These are phyloP conservation scores for Juglanconis oblonga DNA, from an alignment of 2,329 filamentous ascomycete species.

Conservation along the genomic window DNA sequence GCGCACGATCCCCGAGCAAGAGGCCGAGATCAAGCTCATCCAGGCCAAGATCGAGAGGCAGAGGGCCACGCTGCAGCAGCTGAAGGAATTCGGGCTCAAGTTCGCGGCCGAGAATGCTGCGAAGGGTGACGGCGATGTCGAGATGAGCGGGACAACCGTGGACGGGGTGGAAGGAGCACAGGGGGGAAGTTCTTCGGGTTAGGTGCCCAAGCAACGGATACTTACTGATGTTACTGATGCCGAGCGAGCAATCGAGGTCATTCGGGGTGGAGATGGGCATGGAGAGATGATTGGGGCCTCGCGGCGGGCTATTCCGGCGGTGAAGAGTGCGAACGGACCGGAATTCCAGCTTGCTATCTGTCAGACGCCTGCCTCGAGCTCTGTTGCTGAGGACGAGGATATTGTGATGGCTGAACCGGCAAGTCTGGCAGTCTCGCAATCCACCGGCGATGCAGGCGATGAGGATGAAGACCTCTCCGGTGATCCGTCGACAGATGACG, in stretches of 20 bases:
- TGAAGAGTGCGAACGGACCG: not conserved
- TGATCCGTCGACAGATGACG: not conserved
- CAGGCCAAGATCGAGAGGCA: conserved; percentile 63
- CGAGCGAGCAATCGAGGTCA: not conserved
- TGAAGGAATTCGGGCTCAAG: conserved; percentile 49
- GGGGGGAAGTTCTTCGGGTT: conserved; percentile 27
- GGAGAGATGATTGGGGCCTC: not conserved
- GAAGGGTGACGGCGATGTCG: conserved; percentile 19
- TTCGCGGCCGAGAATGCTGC: conserved; percentile 34
- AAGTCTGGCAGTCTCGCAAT: not conserved
- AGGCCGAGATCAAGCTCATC: conserved; percentile 65
- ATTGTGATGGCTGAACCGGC: too few species aligned
- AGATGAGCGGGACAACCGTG: conserved; percentile 21
- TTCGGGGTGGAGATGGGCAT: not conserved
- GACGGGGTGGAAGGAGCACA: conserved; percentile 37
- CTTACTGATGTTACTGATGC: conserved; percentile 1
- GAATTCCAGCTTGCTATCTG: not conserved
- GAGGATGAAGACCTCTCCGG: not conserved
- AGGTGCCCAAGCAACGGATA: conserved; percentile 5
- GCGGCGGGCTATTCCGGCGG: not conserved
- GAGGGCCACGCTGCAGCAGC: conserved; percentile 51
- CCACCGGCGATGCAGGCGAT: not conserved
- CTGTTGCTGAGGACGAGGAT: not conserved
- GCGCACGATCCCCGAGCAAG: conserved; percentile 64
- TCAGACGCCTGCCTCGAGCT: not conserved